phyloP scores from a whole-genome alignment of 1,284 basidiomycete genomes.

The Apiotrichum sp. region DNA sequence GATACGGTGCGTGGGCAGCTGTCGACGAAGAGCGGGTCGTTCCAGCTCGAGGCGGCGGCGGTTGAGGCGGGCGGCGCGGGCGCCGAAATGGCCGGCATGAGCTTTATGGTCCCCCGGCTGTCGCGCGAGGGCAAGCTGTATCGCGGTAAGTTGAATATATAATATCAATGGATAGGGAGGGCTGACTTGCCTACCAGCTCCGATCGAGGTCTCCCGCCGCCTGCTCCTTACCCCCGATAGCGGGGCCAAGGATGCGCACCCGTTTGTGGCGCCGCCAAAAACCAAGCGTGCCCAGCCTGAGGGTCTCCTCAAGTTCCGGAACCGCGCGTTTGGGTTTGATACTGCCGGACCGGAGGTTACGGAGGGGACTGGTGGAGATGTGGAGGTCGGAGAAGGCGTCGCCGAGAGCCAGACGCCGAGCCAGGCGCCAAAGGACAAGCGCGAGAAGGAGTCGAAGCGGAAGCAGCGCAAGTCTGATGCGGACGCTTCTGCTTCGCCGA shows the following conservation, averaged over 20 bases:
- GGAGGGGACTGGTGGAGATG: not conserved
- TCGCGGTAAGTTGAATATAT: conserved; percentile 27
- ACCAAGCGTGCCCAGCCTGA: conserved; percentile 31
- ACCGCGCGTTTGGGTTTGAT: conserved; percentile 31
- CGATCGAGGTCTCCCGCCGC: conserved; percentile 32
- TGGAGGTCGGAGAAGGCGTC: not conserved
- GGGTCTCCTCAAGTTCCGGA: conserved; percentile 40
- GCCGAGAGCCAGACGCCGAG: not conserved
- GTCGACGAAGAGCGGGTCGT: conserved; percentile 26
- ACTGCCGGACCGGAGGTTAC: conserved; percentile 29
- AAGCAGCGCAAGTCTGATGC: conserved; percentile 22
- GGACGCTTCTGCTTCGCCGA: conserved; percentile 12
- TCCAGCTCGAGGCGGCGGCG: conserved; percentile 25
- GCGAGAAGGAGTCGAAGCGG: conserved; percentile 16
- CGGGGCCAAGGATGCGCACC: not conserved
- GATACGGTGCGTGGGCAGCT: conserved; percentile 20
- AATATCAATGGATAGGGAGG: not conserved
- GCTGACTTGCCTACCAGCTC: conserved; percentile 22
- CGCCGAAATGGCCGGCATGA: conserved; percentile 42
- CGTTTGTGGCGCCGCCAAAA: conserved; percentile 8
- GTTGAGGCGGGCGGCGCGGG: conserved; percentile 24
- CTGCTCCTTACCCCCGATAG: conserved; percentile 33
- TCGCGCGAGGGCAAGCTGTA: conserved; percentile 25
- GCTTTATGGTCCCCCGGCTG: conserved; percentile 34
- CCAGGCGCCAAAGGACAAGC: not conserved